Conservation (phyloP, 2,329 filamentous ascomycete genomes). For the Periconia sp. region DNA sequence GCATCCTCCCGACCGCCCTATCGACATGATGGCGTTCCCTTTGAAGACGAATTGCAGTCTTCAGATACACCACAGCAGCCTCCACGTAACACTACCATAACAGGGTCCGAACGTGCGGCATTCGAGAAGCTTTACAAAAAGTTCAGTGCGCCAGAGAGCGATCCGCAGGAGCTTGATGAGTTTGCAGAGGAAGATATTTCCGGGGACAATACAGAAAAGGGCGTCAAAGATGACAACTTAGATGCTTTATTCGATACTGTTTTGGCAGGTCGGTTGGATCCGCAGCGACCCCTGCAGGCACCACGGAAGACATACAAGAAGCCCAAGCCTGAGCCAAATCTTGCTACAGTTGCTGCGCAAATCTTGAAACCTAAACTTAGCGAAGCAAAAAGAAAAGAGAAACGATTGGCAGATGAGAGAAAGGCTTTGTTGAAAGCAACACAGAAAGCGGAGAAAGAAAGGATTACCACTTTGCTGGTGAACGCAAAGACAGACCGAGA, state of each 20-base stretch:
- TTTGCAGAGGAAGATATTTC: constrained; percentile 29
- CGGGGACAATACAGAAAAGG: background rate
- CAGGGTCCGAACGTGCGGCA: constrained; percentile 35
- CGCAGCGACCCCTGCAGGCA: background rate
- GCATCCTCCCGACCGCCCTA: constrained; percentile 16
- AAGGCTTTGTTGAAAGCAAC: constrained; percentile 14
- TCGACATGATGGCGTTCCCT: constrained; percentile 52
- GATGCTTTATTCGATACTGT: constrained; percentile 36
- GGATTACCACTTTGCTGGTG: constrained; percentile 59
- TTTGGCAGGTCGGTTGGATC: constrained; percentile 15
- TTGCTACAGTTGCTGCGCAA: constrained; percentile 17
- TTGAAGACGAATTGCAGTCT: constrained; percentile 48
- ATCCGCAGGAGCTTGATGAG: constrained; percentile 25
- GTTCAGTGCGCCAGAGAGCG: constrained; percentile 16
- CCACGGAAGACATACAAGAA: constrained; percentile 5
- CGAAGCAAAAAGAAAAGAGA: constrained; percentile 10
- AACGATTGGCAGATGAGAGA: constrained; percentile 8
- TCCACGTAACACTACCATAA: constrained; percentile 35
- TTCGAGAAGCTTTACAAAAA: constrained; percentile 40
- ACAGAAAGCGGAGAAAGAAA: constrained; percentile 47
- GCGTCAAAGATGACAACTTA: constrained; percentile 9
- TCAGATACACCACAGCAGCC: constrained; percentile 17
- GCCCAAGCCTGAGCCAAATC: constrained; percentile 5
- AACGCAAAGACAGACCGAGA: constrained; percentile 61
- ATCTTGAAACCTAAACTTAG: constrained; percentile 11